Evolutionary conservation across 1,139 yeast genomes (phyloP), one percentile per base, ranked within the genome.

Genomic region (Kodamaea anthophila): DNA sequence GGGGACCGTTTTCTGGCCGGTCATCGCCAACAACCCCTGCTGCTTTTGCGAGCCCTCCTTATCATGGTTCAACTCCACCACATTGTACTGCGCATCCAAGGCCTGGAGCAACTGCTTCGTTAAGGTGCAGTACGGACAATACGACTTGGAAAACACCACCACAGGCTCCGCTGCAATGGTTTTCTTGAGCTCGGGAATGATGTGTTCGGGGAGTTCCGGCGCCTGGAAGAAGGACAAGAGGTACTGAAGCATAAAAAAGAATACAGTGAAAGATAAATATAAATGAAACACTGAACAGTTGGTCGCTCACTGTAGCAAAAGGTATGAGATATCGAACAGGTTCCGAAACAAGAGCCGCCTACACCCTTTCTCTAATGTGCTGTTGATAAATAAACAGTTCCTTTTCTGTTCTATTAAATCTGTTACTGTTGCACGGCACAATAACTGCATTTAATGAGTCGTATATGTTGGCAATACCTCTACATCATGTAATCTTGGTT

Each of bases 91-190:
- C 21, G 40, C 37, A 9, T 41, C 35, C 25, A 46, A 37, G 9
- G 36, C 29, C 5, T 28, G 19, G 5, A 56, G 37, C 23, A 51
- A 36, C 5, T 34, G 21, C 39, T 56, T 56, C 27, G 61, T 47
- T 11, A 39, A 31, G 8, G 26, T 38, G 30, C 62, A 55, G 33
- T 53, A 56, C 2, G 59, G 58, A 32, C 63, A 57, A 36, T 49
- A 49, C n/a, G 54, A 24, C 33, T 51, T 51, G 28, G 54, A 49
- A 30, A 36, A 51, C 12, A 51, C 51, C 18, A 55, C 48, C 4
- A 55, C 39, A 29, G 47, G 46, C 29, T 43, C 32, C 7, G 46
- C 25, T 2, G 34, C 35, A 11, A 54, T 43, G 6, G 44, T 37
- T 4, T 38, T 27, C 24, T 47, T 40, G 21, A 55, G 37, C 6